Evolutionary conservation across 805 yeast species (phyloP).

Genomic region (Candida odintsovae): DNA sequence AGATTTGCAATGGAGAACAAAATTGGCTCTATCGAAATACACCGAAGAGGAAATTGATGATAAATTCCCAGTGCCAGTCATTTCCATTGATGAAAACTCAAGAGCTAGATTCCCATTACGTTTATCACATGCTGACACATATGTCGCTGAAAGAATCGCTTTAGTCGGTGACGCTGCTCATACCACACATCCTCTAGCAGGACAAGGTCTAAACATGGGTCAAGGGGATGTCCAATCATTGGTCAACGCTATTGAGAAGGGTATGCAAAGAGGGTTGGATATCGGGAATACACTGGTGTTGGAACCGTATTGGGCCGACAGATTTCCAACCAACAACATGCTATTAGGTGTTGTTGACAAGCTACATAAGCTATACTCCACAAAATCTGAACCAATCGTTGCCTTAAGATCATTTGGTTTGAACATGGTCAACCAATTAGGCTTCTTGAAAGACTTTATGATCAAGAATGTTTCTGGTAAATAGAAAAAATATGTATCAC

Average conservation of each 20-base stretch:
- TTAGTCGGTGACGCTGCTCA: constrained; percentile 99
- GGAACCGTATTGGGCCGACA: constrained; percentile 81
- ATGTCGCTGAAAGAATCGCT: constrained; percentile 79
- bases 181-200: constrained; percentile 94
- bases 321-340: constrained; percentile 75
- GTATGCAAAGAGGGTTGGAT: constrained; percentile 75
- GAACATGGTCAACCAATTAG: constrained; percentile 56
- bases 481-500: constrained; percentile 1
- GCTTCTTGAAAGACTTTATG: constrained; percentile 64
- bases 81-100: constrained; percentile 51
- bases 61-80: constrained; percentile 61
- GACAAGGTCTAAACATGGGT: constrained; percentile 98
- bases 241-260: constrained; percentile 61
- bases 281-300: constrained; percentile 76
- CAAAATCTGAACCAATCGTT: constrained; percentile 70
- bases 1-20: constrained; percentile 71
- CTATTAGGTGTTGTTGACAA: constrained; percentile 88
- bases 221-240: constrained; percentile 82
- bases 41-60: constrained; percentile 45
- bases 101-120: constrained; percentile 87
- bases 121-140: constrained; percentile 85
- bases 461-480: constrained; percentile 48
- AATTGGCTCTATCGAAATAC: constrained; percentile 30
- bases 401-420: constrained; percentile 72
- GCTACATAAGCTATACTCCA: constrained; percentile 78